Base-by-base conservation (phyloP, 169 alveolate species). In the Eimeria zaria region DNA sequence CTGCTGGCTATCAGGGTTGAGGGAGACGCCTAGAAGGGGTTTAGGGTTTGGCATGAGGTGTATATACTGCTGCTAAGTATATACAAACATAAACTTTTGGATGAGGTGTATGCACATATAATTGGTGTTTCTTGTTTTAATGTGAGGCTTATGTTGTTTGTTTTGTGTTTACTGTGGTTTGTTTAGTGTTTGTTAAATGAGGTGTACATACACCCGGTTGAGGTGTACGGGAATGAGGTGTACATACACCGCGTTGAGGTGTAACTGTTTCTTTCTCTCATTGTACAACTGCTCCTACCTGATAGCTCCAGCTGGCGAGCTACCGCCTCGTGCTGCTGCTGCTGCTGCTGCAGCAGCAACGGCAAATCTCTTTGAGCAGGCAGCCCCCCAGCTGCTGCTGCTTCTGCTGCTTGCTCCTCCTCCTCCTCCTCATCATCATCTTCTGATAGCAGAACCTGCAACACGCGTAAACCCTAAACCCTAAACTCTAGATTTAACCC, bases 401-500 rank as follows among this genome's bases (percentile, higher is more conserved):
- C 58, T 18, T n/a, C 95, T 30, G 73, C 67, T 39, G 44, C 55
- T 69, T 36, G 78, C 44, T 64, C 84, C 30, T 62, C 94, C 20
- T 88, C 95, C 3, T 88, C 95, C 8, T 88, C 95, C 9, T 74
- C 85, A 27, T 74, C 85, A 9, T 88, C 95, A 67, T 88, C 95
- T 46, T 88, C 95, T n/a, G 95, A 88, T 30, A 88, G 95, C 41
- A 88, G 95, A 33, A 88, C 95, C 95, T 88, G 71, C 20, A 48
- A 27, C 71, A 60, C 78, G 41, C 58, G 27, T 16, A 39, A n/a
- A 24, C 87, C 58, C 39, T 24, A 33, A 44, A 48, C 87, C 87
- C 39, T 48, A 48, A 36, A 36, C 48, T 16, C 84, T 30, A 41
- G n/a, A n/a, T n/a, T n/a, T n/a, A 24, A n/a, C 58, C 62, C 58